phyloP scores from a whole-genome alignment of 805 yeast species.

The Yarrowia sp. region DNA sequence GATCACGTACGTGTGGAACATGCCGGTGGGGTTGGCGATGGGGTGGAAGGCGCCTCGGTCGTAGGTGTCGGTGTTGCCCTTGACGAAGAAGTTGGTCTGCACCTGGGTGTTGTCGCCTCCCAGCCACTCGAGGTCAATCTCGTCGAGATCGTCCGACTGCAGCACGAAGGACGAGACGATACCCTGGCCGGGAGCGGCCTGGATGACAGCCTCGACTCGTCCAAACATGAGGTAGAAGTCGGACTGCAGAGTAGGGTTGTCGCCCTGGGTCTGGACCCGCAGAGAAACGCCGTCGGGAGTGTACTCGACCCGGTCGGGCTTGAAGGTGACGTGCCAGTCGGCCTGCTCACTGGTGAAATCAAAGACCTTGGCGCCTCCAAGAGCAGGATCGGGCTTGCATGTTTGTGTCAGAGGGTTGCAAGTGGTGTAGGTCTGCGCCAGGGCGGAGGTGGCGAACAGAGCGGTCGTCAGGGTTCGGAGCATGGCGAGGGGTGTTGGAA shows the following conservation, averaged over 20 bases:
- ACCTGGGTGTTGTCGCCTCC: constrained; percentile 75
- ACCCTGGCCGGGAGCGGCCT: constrained; percentile 77
- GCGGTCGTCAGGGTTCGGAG: not conserved
- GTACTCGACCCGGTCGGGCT: constrained; percentile 44
- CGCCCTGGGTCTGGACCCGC: constrained; percentile 59
- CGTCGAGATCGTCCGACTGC: constrained; percentile 84
- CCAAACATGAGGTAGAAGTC: constrained; percentile 89
- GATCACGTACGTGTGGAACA: constrained; percentile 73
- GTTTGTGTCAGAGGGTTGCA: constrained; percentile 49
- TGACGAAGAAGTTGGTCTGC: constrained; percentile 71
- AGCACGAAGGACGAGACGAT: constrained; percentile 77
- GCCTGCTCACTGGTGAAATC: constrained; percentile 51
- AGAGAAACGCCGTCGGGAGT: constrained; percentile 59
- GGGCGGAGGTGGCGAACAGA: constrained; percentile 9
- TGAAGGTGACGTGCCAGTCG: constrained; percentile 43
- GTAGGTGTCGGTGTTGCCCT: constrained; percentile 73
- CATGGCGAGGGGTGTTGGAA: not conserved
- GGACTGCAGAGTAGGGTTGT: constrained; percentile 76
- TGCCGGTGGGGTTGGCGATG: constrained; percentile 49
- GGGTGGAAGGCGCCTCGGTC: constrained; percentile 75
- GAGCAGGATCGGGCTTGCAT: constrained; percentile 57
- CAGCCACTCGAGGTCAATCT: constrained; percentile 83
- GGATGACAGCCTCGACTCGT: constrained; percentile 64
- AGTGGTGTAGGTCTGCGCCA: constrained; percentile 36
- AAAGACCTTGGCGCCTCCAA: constrained; percentile 54